Evolutionary conservation across 2,329 filamentous ascomycete genomes (phyloP).

Genomic region (Colletotrichum sp.): DNA sequence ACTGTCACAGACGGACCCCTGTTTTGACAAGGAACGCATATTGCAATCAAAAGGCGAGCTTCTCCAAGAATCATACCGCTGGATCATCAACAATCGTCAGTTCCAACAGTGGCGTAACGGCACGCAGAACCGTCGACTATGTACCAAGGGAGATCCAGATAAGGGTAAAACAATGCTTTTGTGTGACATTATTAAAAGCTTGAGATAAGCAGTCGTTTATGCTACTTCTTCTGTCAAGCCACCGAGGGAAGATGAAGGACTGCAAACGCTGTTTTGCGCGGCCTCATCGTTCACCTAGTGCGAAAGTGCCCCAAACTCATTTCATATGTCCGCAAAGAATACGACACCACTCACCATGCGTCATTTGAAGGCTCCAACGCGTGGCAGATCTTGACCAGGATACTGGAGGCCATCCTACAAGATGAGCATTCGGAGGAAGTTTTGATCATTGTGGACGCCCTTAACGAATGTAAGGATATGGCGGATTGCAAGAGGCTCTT

Average conservation of each 20-base stretch:
- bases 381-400: constrained; percentile 38
- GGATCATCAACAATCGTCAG: constrained; percentile 35
- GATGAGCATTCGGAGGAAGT: constrained; percentile 23
- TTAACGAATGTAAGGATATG: not conserved
- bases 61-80: constrained; percentile 34
- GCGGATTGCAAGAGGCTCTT: constrained; percentile 32
- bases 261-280: constrained; percentile 44
- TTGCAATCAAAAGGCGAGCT: constrained; percentile 37
- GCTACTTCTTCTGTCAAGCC: constrained; percentile 49
- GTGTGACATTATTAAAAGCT: constrained; percentile 42
- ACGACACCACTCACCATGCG: constrained; percentile 27
- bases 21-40: constrained; percentile 37
- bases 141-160: constrained; percentile 42
- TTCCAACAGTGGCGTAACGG: constrained; percentile 31
- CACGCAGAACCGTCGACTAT: constrained; percentile 32
- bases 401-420: constrained; percentile 21
- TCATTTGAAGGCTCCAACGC: constrained; percentile 39
- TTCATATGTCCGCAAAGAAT: not conserved
- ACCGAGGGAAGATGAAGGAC: constrained; percentile 40
- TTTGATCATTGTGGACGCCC: constrained; percentile 38
- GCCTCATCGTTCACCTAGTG: constrained; percentile 47
- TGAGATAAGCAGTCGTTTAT: not conserved
- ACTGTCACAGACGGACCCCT: constrained; percentile 33
- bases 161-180: constrained; percentile 51
- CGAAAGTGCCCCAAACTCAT: not conserved